These are phyloP conservation scores for Cornus florida DNA, from an alignment of 148 eudicot species.

Conservation along the genomic window DNA sequence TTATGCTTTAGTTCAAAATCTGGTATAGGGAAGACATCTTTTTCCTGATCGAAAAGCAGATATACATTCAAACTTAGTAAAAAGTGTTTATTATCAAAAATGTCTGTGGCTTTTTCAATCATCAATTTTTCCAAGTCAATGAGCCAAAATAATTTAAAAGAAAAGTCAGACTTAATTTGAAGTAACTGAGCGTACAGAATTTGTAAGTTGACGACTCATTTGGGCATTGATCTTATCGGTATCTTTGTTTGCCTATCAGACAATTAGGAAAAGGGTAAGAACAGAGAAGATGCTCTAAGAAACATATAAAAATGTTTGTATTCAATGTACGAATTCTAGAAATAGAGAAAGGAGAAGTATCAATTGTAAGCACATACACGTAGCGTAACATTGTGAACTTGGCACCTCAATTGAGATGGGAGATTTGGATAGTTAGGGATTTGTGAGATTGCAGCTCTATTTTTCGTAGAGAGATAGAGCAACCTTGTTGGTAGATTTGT, in stretches of 20 bases:
- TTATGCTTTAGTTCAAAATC: slow-evolving; percentile 69
- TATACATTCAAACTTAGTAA: neutral
- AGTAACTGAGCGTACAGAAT: slow-evolving; percentile 49
- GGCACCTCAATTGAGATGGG: slow-evolving; percentile 81
- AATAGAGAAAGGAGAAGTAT: neutral
- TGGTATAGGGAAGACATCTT: slow-evolving; percentile 74
- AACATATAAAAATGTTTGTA: neutral
- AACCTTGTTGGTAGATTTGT: no score
- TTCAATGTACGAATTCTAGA: neutral
- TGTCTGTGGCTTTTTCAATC: no score
- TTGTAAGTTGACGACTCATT: slow-evolving; percentile 94
- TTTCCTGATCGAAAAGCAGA: slow-evolving; percentile 53
- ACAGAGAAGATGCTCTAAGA: neutral
- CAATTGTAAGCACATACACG: slow-evolving; percentile 48
- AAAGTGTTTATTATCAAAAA: neutral
- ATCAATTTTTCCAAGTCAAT: neutral
- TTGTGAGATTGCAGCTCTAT: slow-evolving; percentile 77
- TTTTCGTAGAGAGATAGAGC: no score
- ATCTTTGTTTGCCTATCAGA: slow-evolving; percentile 81
- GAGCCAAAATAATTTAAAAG: neutral
- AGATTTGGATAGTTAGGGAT: slow-evolving; percentile 94
- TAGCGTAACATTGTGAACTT: slow-evolving; percentile 80
- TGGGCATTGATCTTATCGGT: slow-evolving; percentile 96
- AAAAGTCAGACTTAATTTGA: neutral
- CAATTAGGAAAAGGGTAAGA: neutral